Percentiles rank a stretch among this genome's conserved stretches.
Evolutionary conservation across 345 rosid genomes (phyloP).

Genomic region (Dimocarpus longan): DNA sequence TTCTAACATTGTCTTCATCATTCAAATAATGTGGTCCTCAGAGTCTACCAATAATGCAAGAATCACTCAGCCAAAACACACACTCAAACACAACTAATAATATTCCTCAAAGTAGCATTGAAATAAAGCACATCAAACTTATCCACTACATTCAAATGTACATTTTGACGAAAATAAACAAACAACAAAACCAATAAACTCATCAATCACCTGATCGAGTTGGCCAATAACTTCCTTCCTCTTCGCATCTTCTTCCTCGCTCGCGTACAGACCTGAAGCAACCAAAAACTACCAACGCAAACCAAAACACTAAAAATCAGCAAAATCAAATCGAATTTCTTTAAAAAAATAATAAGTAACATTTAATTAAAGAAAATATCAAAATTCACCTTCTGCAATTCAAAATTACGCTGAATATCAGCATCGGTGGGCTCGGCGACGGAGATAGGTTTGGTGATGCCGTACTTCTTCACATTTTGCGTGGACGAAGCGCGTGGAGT

Average conservation of each 20-base stretch:
- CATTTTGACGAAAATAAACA: not conserved
- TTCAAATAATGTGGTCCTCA: not conserved
- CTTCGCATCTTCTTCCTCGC: slow-evolving; percentile 70
- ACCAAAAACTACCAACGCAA: slow-evolving; percentile 51
- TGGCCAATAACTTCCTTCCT: slow-evolving; percentile 71
- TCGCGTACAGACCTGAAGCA: slow-evolving; percentile 73
- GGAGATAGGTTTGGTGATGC: slow-evolving; percentile 84
- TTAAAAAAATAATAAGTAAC: not conserved
- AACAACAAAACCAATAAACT: not conserved
- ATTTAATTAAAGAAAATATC: not conserved
- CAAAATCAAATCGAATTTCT: not conserved
- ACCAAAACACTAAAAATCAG: slow-evolving; percentile 13
- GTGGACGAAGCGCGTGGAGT: slow-evolving; percentile 37
- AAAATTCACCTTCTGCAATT: slow-evolving; percentile 64
- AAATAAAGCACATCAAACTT: not conserved
- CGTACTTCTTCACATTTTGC: slow-evolving; percentile 43
- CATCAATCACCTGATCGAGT: slow-evolving; percentile 56
- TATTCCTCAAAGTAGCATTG: not conserved
- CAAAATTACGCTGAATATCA: slow-evolving; percentile 63
- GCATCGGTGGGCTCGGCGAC: slow-evolving; percentile 71
- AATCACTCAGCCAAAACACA: not conserved
- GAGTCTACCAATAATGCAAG: not conserved
- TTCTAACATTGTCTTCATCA: not conserved
- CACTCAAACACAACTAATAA: not conserved
- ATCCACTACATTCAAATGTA: not conserved